phyloP scores from a whole-genome alignment of 306 rosid species.

The Calophaca sinica region DNA sequence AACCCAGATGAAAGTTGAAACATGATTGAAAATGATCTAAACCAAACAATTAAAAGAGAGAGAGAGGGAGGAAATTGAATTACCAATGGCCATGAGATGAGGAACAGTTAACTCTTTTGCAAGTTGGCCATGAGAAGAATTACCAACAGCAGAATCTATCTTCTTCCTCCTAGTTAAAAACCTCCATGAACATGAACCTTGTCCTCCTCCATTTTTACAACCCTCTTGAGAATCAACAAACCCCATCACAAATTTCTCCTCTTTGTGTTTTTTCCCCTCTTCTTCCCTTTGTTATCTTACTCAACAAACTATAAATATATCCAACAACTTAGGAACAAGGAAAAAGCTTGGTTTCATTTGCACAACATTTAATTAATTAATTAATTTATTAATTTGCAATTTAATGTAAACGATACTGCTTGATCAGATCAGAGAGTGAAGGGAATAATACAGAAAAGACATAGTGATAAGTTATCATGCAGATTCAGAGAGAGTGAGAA shows the following conservation, averaged over 20 bases:
- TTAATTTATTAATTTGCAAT: no score
- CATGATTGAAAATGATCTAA: background rate
- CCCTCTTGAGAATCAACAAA: constrained; percentile 54
- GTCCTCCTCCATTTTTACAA: constrained; percentile 44
- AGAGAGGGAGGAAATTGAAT: background rate
- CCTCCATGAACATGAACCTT: constrained; percentile 58
- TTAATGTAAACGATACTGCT: no score
- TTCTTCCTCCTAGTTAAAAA: constrained; percentile 74
- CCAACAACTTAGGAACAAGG: background rate
- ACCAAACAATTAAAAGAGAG: background rate
- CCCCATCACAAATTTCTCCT: constrained; percentile 56
- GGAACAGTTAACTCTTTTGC: constrained; percentile 81
- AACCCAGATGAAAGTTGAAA: background rate
- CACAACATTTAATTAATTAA: no score
- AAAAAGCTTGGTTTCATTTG: background rate
- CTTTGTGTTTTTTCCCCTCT: background rate
- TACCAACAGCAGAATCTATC: constrained; percentile 65
- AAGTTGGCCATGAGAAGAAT: constrained; percentile 50
- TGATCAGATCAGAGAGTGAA: no score
- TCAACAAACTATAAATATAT: constrained; percentile 1
- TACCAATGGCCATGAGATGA: constrained; percentile 85
- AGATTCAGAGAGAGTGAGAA: no score
- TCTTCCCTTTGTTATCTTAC: background rate
- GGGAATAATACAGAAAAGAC: no score
- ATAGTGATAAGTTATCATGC: no score